Percentiles rank a stretch among this genome's conserved stretches.
phyloP scores from a whole-genome alignment of 1,139 yeast genomes.

The Hemisphaericaspora lyxosophila region DNA sequence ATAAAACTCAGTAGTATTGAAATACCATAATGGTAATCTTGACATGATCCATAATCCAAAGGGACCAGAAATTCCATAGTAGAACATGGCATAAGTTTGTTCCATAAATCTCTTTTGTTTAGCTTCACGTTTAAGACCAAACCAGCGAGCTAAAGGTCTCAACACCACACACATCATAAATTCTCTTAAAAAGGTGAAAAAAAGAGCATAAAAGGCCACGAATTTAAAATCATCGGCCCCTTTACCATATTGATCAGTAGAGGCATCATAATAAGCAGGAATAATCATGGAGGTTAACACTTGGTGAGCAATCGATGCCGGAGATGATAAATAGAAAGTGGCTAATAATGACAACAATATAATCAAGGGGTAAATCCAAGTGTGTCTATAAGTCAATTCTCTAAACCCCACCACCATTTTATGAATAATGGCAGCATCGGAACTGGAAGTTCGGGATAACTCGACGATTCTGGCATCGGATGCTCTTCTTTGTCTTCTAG shows the following conservation, averaged over 20 bases:
- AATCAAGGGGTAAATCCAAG: slow-evolving; percentile 76
- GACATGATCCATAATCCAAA: slow-evolving; percentile 87
- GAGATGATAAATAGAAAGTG: slow-evolving; percentile 48
- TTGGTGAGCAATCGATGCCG: slow-evolving; percentile 58
- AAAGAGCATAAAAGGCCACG: slow-evolving; percentile 75
- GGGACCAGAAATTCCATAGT: slow-evolving; percentile 81
- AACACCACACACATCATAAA: slow-evolving; percentile 82
- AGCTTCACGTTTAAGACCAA: slow-evolving; percentile 56
- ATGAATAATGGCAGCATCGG: slow-evolving; percentile 43
- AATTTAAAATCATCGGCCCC: slow-evolving; percentile 82
- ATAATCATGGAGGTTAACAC: slow-evolving; percentile 60
- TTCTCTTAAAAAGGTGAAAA: slow-evolving; percentile 89
- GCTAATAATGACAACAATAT: slow-evolving; percentile 37
- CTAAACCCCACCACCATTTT: slow-evolving; percentile 57
- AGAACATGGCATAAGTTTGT: slow-evolving; percentile 81
- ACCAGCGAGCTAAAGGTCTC: slow-evolving; percentile 61
- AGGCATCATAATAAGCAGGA: slow-evolving; percentile 65
- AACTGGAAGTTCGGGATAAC: slow-evolving; percentile 25
- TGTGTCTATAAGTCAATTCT: slow-evolving; percentile 66
- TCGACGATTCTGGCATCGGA: slow-evolving; percentile 35
- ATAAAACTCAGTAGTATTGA: slow-evolving; percentile 81
- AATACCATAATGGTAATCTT: slow-evolving; percentile 83
- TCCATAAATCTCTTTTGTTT: slow-evolving; percentile 85
- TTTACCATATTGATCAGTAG: slow-evolving; percentile 71
- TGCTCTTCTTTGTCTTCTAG: slow-evolving; percentile 32